These are phyloP conservation scores for Alternaria hordeiaustralica DNA, from an alignment of 2,329 filamentous ascomycete genomes.

Conservation along the genomic window DNA sequence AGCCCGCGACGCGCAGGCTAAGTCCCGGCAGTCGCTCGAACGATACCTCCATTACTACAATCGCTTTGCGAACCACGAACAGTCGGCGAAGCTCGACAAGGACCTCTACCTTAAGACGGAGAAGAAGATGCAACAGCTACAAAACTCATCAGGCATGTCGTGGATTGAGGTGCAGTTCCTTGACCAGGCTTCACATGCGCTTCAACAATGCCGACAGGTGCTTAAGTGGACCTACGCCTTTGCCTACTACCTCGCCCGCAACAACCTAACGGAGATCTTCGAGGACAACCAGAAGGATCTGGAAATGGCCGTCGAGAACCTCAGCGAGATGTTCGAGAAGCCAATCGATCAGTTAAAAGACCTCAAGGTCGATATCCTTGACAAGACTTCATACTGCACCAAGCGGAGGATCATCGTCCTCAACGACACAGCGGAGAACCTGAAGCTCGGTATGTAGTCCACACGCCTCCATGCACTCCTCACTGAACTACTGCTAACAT, in stretches of 20 bases:
- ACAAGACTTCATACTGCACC: constrained; percentile 97
- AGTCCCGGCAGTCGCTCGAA: constrained; percentile 86
- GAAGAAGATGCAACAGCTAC: constrained; percentile 97
- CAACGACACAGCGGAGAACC: constrained; percentile 89
- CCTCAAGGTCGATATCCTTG: constrained; percentile 96
- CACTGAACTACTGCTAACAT: constrained; percentile 14
- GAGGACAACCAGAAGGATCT: constrained; percentile 99
- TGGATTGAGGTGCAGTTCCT: constrained; percentile 99
- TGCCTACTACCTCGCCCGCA: constrained; percentile 93
- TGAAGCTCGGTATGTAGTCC: constrained; percentile 75
- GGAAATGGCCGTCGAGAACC: constrained; percentile 93
- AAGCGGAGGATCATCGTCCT: constrained; percentile 88
- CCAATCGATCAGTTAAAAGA: constrained; percentile 84
- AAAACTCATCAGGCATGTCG: constrained; percentile 91
- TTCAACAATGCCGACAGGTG: constrained; percentile 97
- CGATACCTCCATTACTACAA: constrained; percentile 99
- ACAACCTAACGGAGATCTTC: constrained; percentile 96
- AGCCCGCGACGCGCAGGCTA: constrained; percentile 89
- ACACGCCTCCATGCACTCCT: neutral
- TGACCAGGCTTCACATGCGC: constrained; percentile 86
- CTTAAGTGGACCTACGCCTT: constrained; percentile 99
- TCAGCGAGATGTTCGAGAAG: constrained; percentile 99
- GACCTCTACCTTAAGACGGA: constrained; percentile 96
- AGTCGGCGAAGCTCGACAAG: constrained; percentile 94
- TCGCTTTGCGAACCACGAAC: constrained; percentile 97